Evolutionary conservation across 768 basidiomycete genomes (phyloP).

Genomic region (Boletellus ananas): DNA sequence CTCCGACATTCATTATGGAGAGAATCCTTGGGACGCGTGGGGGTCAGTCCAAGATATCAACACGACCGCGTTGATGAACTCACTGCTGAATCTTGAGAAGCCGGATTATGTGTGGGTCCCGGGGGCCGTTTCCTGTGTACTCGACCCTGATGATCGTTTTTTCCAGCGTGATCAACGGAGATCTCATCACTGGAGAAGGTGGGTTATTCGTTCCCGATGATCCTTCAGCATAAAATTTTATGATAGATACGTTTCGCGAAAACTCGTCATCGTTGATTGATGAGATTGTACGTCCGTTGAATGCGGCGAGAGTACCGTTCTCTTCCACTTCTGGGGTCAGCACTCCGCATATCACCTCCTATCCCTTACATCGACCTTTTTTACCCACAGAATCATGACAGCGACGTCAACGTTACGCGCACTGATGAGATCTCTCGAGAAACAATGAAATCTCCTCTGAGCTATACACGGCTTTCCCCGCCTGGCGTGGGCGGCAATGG

Average conservation of each 20-base stretch:
- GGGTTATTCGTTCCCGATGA: not conserved
- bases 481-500: conserved; percentile 57
- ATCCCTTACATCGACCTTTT: not conserved
- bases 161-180: conserved; percentile 64
- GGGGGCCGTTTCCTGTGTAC: not conserved
- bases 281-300: conserved; percentile 58
- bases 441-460: conserved; percentile 47
- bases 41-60: conserved; percentile 66
- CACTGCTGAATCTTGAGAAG: conserved; percentile 50
- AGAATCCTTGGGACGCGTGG: conserved; percentile 68
- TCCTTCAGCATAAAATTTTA: not conserved
- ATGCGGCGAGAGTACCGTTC: conserved; percentile 55
- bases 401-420: conserved; percentile 69
- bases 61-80: conserved; percentile 55
- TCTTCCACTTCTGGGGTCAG: conserved; percentile 66
- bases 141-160: not conserved
- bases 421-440: conserved; percentile 63
- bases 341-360: not conserved
- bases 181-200: conserved; percentile 73
- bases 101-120: conserved; percentile 65
- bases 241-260: conserved; percentile 57
- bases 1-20: conserved; percentile 73
- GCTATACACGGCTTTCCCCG: conserved; percentile 62
- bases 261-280: conserved; percentile 68
- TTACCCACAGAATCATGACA: conserved; percentile 66